Conservation (phyloP, 1,284 basidiomycete genomes). For the Moesziomyces aphidis region DNA sequence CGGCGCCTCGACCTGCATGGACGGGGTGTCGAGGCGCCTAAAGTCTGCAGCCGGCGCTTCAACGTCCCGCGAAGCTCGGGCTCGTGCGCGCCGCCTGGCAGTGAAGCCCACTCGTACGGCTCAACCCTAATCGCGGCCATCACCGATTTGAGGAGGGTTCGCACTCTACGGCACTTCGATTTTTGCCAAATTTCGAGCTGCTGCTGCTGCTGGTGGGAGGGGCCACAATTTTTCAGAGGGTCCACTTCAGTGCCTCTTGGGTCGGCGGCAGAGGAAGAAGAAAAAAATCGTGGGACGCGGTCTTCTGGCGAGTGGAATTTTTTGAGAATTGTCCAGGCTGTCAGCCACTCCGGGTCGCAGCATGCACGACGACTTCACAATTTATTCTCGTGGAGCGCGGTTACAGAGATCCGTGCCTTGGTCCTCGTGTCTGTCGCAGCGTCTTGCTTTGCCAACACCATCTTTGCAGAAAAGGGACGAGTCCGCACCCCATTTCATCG, state of each 20-base stretch:
- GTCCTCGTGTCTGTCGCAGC: neutral
- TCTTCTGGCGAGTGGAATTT: neutral
- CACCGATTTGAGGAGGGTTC: neutral
- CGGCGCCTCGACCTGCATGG: neutral
- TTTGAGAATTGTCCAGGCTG: neutral
- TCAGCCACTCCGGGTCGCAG: neutral
- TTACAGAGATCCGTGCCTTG: neutral
- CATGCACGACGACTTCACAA: neutral
- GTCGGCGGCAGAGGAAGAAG: neutral
- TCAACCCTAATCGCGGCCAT: neutral
- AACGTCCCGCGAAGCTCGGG: neutral
- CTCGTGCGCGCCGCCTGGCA: neutral
- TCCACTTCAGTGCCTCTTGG: neutral
- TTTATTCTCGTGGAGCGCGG: neutral
- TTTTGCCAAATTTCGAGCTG: neutral
- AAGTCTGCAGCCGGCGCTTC: neutral
- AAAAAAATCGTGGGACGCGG: neutral
- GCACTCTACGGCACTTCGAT: too few species aligned
- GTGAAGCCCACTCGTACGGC: neutral
- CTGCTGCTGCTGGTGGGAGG: too few species aligned
- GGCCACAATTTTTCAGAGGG: neutral
- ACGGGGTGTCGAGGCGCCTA: neutral
- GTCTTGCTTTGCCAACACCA: constrained; percentile 4
- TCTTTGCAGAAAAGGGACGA: constrained; percentile 3
- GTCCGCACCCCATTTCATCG: neutral